Base-by-base conservation (phyloP, 2,329 filamentous ascomycete genomes). In the Curvularia verruculosa region DNA sequence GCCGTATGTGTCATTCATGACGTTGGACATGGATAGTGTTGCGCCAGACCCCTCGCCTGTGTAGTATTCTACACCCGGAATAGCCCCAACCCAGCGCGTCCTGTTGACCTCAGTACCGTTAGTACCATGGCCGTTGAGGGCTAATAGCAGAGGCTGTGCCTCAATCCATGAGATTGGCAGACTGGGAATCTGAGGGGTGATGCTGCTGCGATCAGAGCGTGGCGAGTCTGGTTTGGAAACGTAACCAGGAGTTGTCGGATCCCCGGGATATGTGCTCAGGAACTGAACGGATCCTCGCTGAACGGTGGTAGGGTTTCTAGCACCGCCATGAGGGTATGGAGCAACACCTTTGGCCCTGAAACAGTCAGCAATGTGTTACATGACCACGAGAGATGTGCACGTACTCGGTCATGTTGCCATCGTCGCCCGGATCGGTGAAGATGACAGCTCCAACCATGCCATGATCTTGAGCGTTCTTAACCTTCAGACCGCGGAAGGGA, bases 81-180 rank as follows among this genome's bases (percentile, higher is more conserved):
- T 75, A 28, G 66, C 73, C 9, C 75, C 75, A 13, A 74, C 60
- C 75, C 75, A 77, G 5, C 66, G 63, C 3, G 75, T 78, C 10
- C 77, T 71, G 52, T 79, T 78, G 52, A 79, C 75, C 21, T 71
- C 63, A 4, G 52, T 62, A 10, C 75, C 75, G 19, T 85, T 84
- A 7, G 89, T 89, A 0, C 92, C 92, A 69, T 91, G 85, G 3
- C 92, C 92, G 68, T 96, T 95, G 48, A 96, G 80, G 0, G 92
- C 89, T 69, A 88, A 88, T 18, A 96, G 82, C 31, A 96, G 85
- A 0, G 92, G 92, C 21, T 96, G 76, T 1, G 89, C 92, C 63
- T 96, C 92, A 3, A 81, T 77, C 73, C 93, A 96, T 0, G 92
- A 96, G 37, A 96, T 90, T 2, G 92, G 92, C 6, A 96, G 79